These are phyloP conservation scores for Geotrichum cucujoidarum DNA, from an alignment of 1,139 yeast genomes.

Conservation along the genomic window DNA sequence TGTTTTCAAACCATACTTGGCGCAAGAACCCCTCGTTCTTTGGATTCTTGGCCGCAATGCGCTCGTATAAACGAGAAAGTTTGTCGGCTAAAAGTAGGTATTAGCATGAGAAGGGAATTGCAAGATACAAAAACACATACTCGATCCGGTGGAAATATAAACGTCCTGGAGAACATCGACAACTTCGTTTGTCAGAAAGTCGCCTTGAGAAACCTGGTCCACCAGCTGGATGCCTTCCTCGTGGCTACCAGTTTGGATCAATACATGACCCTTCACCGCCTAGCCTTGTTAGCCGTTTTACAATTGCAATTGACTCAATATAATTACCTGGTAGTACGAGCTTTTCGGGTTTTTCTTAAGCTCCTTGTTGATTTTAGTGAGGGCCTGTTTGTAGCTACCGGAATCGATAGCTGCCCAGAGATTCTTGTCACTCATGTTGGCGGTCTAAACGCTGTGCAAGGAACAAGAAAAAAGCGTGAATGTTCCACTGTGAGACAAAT, in stretches of 20 bases:
- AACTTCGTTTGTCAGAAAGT: slow-evolving; percentile 54
- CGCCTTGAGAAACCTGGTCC: slow-evolving; percentile 41
- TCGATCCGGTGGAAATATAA: slow-evolving; percentile 7
- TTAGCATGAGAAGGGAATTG: too few relatives aligned
- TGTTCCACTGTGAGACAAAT: not conserved
- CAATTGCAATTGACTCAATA: too few relatives aligned
- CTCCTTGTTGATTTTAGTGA: slow-evolving; percentile 46
- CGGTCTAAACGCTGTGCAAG: not conserved
- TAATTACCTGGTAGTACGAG: slow-evolving; percentile 42
- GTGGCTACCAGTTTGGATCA: slow-evolving; percentile 43
- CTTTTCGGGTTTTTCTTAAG: slow-evolving; percentile 53
- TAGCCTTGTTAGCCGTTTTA: slow-evolving; percentile 3
- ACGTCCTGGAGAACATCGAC: slow-evolving; percentile 41
- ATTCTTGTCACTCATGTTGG: slow-evolving; percentile 24
- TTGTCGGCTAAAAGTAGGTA: slow-evolving; percentile 20
- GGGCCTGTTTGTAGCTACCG: slow-evolving; percentile 54
- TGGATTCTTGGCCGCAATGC: slow-evolving; percentile 44
- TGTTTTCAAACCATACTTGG: slow-evolving; percentile 34
- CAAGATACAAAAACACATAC: slow-evolving; percentile 1
- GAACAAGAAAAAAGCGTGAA: not conserved
- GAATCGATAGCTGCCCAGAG: slow-evolving; percentile 46
- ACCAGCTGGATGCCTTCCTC: slow-evolving; percentile 45
- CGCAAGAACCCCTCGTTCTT: slow-evolving; percentile 23
- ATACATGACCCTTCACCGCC: slow-evolving; percentile 45
- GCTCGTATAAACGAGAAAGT: slow-evolving; percentile 43